Evolutionary conservation across 1,284 basidiomycete species (phyloP).

Genomic region (Chalciporus sp.): DNA sequence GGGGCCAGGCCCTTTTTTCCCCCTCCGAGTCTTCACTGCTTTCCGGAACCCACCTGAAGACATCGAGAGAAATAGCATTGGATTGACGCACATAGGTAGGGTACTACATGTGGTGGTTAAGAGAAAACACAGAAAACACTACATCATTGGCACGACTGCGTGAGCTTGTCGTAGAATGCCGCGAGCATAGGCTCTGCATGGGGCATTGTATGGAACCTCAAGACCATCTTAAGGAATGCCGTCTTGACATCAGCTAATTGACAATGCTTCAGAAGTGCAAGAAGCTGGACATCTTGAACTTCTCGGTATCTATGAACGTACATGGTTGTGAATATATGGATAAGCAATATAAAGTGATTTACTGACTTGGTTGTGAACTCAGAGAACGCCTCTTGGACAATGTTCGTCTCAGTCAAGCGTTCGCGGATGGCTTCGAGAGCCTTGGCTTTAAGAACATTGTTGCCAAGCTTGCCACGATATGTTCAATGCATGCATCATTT

Average conservation of each 20-base stretch:
- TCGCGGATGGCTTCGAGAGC: conserved; percentile 28
- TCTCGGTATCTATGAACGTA: conserved; percentile 11
- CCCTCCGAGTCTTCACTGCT: no score
- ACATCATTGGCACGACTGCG: not conserved
- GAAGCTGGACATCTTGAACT: conserved; percentile 18
- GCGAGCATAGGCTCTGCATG: conserved; percentile 22
- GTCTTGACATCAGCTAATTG: conserved; percentile 15
- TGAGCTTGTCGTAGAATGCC: conserved; percentile 24
- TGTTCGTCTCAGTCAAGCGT: conserved; percentile 22
- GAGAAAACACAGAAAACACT: no score
- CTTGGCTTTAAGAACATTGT: conserved; percentile 19
- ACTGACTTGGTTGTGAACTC: conserved; percentile 27
- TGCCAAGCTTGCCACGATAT: conserved; percentile 14
- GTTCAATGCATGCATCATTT: not conserved
- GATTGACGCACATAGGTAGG: not conserved
- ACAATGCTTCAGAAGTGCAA: conserved; percentile 11
- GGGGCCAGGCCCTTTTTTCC: no score
- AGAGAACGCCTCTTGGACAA: conserved; percentile 32
- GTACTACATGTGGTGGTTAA: not conserved
- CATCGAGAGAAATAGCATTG: no score
- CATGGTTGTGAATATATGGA: no score
- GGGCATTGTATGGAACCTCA: conserved; percentile 13
- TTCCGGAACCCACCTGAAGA: no score
- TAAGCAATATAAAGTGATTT: no score
- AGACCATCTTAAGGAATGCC: conserved; percentile 18